Evolutionary conservation across 257 asterid genomes (phyloP).

Genomic region (Sherardia arvensis): DNA sequence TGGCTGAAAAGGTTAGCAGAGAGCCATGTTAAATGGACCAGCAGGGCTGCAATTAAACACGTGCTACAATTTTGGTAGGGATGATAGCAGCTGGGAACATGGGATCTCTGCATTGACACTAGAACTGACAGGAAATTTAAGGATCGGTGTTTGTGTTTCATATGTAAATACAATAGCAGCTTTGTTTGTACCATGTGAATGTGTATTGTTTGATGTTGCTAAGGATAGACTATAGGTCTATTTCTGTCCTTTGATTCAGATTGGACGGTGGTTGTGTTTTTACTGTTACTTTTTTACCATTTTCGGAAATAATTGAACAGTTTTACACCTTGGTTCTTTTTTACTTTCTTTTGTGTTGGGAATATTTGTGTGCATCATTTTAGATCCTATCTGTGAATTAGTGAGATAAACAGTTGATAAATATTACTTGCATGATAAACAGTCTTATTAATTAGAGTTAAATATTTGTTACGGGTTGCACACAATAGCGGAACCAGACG

Average conservation of each 20-base stretch:
- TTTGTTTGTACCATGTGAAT: slow-evolving; percentile 10
- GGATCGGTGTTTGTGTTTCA: slow-evolving; percentile 11
- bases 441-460: no score
- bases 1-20: slow-evolving; percentile 66
- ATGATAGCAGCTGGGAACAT: slow-evolving; percentile 23
- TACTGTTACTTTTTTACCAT: neutral
- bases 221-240: neutral
- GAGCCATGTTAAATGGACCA: slow-evolving; percentile 36
- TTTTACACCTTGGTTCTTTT: no score
- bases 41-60: neutral
- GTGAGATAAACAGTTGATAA: no score
- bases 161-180: slow-evolving; percentile 19
- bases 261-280: neutral
- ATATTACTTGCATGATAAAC: no score
- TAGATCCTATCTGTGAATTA: no score
- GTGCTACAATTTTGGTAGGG: slow-evolving; percentile 66
- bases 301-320: neutral
- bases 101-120: neutral
- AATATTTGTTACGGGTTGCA: no score
- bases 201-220: slow-evolving; percentile 3
- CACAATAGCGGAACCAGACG: no score
- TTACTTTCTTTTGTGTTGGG: no score
- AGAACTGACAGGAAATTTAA: neutral
- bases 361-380: no score
- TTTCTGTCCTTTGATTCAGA: neutral